phyloP scores from a whole-genome alignment of 306 rosid species.

The Lagenaria siceraria region DNA sequence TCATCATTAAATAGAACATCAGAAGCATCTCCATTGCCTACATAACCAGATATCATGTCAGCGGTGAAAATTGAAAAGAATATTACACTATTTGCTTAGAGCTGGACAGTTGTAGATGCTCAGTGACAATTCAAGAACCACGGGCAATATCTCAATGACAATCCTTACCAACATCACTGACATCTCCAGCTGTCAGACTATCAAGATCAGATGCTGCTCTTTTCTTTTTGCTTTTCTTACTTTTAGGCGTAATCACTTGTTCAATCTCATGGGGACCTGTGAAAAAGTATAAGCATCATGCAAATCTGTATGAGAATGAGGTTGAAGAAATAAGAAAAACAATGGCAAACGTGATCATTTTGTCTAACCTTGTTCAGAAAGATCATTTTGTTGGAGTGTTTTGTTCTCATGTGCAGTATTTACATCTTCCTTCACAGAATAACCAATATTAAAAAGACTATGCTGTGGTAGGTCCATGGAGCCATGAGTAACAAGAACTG shows the following conservation, averaged over 20 bases:
- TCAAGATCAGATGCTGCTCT: conserved; percentile 19
- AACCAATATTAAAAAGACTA: conserved; percentile 17
- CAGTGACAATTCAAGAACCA: not conserved
- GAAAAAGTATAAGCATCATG: not conserved
- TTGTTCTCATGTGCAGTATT: not conserved
- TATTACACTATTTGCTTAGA: not conserved
- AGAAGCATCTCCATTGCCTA: conserved; percentile 28
- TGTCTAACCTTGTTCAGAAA: not conserved
- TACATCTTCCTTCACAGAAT: conserved; percentile 4
- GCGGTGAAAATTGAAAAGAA: not conserved
- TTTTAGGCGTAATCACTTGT: conserved; percentile 5
- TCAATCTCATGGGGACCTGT: not conserved
- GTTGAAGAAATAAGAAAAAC: not conserved
- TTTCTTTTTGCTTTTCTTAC: conserved; percentile 24
- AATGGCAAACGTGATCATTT: not conserved
- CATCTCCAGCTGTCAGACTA: not conserved
- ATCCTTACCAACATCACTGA: conserved; percentile 15
- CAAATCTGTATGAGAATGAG: not conserved
- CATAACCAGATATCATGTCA: conserved; percentile 1
- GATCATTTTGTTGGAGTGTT: not conserved
- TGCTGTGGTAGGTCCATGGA: conserved; percentile 37
- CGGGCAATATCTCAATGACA: not conserved
- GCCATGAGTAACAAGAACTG: conserved; percentile 31
- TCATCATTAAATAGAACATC: conserved; percentile 43
- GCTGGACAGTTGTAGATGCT: not conserved